Evolutionary conservation across 1,139 yeast species (phyloP), one percentile per base, ranked within the genome.

Genomic region (Diutina ranongensis): DNA sequence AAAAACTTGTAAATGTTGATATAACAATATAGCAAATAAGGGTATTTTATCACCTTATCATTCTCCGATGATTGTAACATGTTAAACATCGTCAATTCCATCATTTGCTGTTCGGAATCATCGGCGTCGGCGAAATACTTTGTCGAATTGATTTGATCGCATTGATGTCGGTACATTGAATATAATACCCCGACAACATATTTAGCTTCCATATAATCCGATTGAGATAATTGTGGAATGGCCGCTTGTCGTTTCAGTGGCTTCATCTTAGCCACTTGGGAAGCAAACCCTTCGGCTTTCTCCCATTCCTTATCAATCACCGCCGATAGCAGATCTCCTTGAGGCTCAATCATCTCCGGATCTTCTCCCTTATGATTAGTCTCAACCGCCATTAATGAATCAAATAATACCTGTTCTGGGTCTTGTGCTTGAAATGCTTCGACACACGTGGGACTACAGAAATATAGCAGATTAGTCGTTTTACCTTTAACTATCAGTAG

Each of bases 51-150:
- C 4, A 76, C 65, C 54, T 77, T 79, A 34, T 67, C 69, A 2
- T 58, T 49, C 52, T 80, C 86, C 50, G 76, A 76, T 0, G 82
- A 72, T 53, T 80, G 84, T 10, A 81, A 63, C 9, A 57, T 51
- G 10, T 65, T 55, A 52, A 78, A 80, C n/a, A 62, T 52, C 20
- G 51, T 46, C 16, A 58, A 44, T 46, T 67, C 72, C 20, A 55
- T 49, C 31, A 48, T 47, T 4, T 47, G 45, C 3, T 47, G 46
- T 15, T 57, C 56, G 10, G 45, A 49, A 19, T 40, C 34, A 18
- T 12, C 21, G 12, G 15, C 32, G 3, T 16, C 45, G 9, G 18
- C 35, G 46, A 55, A 33, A 0, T 57, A 51, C 5, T 46, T 32
- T 41, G 50, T 28, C 45, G 20, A 40, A 50, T 46, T 5, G 34